Conservation (phyloP, 2,329 filamentous ascomycete species). For the Penicillium sp. region DNA sequence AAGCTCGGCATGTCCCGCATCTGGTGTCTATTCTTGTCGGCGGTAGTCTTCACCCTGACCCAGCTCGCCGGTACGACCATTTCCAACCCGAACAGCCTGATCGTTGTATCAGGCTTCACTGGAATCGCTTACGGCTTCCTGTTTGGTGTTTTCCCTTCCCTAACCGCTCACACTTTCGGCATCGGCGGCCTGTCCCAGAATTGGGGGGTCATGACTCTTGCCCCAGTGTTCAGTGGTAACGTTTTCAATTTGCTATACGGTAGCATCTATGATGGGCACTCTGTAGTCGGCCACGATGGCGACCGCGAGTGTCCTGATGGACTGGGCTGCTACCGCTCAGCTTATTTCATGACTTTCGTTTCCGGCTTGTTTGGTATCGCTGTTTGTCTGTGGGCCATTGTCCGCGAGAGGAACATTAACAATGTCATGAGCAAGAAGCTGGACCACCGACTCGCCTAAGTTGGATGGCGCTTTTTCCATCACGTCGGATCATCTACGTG, state of each 20-base stretch:
- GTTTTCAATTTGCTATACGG: constrained; percentile 93
- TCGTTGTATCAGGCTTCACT: constrained; percentile 75
- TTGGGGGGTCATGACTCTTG: constrained; percentile 92
- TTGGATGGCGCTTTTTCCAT: neutral
- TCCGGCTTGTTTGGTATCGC: constrained; percentile 67
- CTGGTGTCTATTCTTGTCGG: constrained; percentile 83
- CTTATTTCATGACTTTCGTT: constrained; percentile 74
- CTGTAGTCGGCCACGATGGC: constrained; percentile 63
- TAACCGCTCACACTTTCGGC: constrained; percentile 87
- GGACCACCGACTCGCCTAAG: constrained; percentile 33
- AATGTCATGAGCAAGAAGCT: constrained; percentile 24
- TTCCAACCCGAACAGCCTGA: constrained; percentile 71
- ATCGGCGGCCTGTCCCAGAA: constrained; percentile 87
- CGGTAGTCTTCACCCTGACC: constrained; percentile 72
- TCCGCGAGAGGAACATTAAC: constrained; percentile 37
- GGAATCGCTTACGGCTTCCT: constrained; percentile 90
- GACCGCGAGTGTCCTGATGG: constrained; percentile 75
- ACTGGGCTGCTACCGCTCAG: constrained; percentile 72
- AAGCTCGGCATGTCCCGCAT: constrained; percentile 74
- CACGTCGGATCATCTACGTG: neutral
- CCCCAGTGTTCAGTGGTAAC: constrained; percentile 83
- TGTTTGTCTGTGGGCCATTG: constrained; percentile 60
- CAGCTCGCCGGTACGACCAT: constrained; percentile 75
- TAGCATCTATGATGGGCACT: constrained; percentile 76
- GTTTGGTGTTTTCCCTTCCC: constrained; percentile 89